Conservation (phyloP, 345 rosid species). For the Erysimum cheiranthoides region DNA sequence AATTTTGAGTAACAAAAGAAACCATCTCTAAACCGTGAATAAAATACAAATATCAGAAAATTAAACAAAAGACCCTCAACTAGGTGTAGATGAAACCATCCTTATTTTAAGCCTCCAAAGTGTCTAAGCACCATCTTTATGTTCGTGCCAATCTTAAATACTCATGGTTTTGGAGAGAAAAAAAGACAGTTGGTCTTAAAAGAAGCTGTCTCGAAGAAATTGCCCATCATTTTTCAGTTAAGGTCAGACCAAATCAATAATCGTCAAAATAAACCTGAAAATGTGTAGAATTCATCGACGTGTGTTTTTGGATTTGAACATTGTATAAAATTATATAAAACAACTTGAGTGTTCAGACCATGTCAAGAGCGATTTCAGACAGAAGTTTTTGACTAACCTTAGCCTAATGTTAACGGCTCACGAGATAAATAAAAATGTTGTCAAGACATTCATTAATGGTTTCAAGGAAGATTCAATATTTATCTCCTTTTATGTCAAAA, state of each 20-base stretch:
- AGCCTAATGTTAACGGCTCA: not conserved
- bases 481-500: too few relatives aligned
- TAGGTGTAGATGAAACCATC: too few relatives aligned
- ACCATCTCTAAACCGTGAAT: too few relatives aligned
- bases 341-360: not conserved
- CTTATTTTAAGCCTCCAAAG: too few relatives aligned
- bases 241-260: not conserved
- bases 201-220: not conserved
- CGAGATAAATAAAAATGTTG: constrained; percentile 45
- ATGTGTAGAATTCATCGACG: not conserved
- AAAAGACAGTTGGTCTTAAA: not conserved
- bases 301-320: not conserved
- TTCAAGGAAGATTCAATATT: constrained; percentile 60
- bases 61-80: too few relatives aligned
- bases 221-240: not conserved
- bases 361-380: constrained; percentile 27
- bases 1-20: too few relatives aligned
- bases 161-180: not conserved
- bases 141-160: too few relatives aligned
- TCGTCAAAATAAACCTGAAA: not conserved
- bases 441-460: constrained; percentile 65
- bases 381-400: not conserved
- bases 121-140: too few relatives aligned
- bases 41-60: too few relatives aligned
- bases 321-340: not conserved